Evolutionary conservation across 2,329 filamentous ascomycete species (phyloP), one percentile per base, ranked within the genome.

Genomic region (Diaporthe helianthi): DNA sequence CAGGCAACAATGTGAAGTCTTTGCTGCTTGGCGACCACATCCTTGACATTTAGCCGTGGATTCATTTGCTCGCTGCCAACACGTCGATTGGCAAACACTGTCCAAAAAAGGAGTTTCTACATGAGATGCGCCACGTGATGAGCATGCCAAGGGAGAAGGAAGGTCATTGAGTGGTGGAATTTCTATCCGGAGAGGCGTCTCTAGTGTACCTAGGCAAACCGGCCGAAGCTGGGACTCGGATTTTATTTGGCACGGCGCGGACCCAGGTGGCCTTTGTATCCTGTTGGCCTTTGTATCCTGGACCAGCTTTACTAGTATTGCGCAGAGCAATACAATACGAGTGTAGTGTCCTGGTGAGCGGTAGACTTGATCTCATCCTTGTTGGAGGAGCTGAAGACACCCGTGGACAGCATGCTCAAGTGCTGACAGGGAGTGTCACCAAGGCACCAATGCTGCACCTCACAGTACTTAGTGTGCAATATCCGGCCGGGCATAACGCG

Each of bases 81-180:
- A 58, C 4, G 15, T 8, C 33, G 33, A 58, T 41, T 38, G 36
- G 36, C 36, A 17, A 4, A 38, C 36, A 38, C 36, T 15, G 36
- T 12, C 36, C 12, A 38, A 15, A 15, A 15, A 38, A 38, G 36
- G 13, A 38, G 36, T 38, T 12, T 38, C 36, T 38, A 38, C 36
- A 33, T 33, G 33, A 33, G 33, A 33, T 10, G 3, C n/a, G 52
- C 13, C 52, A 19, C 53, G 53, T 58, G 53, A 58, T 41, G 33
- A 58, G 22, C 53, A 13, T 58, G 53, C 53, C 33, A 58, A 58
- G 53, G 1, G 33, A 58, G 13, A 13, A 7, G 13, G 33, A 24
- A 41, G 33, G 7, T 41, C 53, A 58, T 58, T 41, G 3, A 58
- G 53, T 58, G 53, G 53, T 58, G 53, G 53, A 41, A 58, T 26